Evolutionary conservation across 331 rosid species (phyloP), one percentile per base, ranked within the genome.

Genomic region (Pyrus hybrid): DNA sequence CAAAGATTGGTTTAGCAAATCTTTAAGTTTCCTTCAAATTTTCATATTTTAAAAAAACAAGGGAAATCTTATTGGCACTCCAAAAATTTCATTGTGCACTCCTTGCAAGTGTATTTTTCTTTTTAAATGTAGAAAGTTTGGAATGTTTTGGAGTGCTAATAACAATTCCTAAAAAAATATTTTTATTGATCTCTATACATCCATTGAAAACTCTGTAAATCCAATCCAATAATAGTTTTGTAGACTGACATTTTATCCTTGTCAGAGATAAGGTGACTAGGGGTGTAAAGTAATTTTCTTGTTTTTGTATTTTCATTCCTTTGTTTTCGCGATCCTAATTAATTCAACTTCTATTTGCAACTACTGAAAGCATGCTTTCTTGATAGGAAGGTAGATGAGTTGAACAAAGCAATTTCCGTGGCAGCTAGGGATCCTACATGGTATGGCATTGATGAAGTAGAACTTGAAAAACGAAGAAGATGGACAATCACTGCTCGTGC

Each of bases 311-410:
- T 6, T 62, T 17, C 9, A 21, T 0, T 35, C 51, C 58, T 54
- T 71, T 21, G 5, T 13, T 32, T 62, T 62, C 68, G 8, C 0
- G 2, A 23, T 0, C 13, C 33, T 22, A 20, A 3, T 32, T 18
- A 32, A 49, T 20, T 70, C 30, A 68, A 22, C 61, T 17, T 74
- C 30, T 65, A 16, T n/a, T 57, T 62, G 70, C 77, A 66, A 79
- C 58, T 75, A 77, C 92, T 92, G 91, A 94, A 81, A 84, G 70
- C 67, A 67, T 75, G 73, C 75, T 84, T 86, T 87, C 89, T 84
- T 83, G 91, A 92, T 95, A 90, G 97, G 87, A 90, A 95, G 99
- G 93, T 95, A 81, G 99, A 95, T 76, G 97, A 92, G 78, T 84
- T 95, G 91, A 92, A 85, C 85, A 95, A 89, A 84, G 90, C 99